Percentiles rank a stretch among this genome's conserved stretches.
Evolutionary conservation across 257 asterid species (phyloP).

Genomic region (Fraxinus pennsylvanica): DNA sequence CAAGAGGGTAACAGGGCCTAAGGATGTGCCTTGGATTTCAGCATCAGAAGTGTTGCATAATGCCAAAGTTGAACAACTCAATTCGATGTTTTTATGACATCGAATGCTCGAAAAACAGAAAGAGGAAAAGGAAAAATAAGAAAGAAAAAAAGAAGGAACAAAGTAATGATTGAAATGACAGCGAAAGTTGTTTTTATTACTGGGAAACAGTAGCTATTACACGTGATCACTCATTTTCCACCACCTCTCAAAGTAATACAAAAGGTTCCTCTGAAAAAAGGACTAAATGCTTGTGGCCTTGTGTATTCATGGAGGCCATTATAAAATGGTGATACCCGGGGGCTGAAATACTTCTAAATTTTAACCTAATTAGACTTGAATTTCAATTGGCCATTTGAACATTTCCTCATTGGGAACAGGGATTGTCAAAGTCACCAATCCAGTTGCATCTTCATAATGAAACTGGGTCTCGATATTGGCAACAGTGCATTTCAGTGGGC

Average conservation of each 20-base stretch:
- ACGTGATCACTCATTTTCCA: background rate
- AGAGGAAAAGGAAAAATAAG: too few relatives aligned
- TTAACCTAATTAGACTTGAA: slow-evolving; percentile 43
- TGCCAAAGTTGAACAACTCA: too few relatives aligned
- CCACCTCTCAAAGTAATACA: background rate
- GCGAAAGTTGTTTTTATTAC: background rate
- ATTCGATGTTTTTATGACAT: too few relatives aligned
- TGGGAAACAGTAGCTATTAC: background rate
- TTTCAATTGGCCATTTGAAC: slow-evolving; percentile 63
- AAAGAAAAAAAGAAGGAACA: background rate
- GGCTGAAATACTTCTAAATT: background rate
- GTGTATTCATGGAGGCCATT: background rate
- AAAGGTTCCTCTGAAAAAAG: background rate
- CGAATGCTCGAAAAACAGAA: too few relatives aligned
- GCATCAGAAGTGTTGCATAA: too few relatives aligned
- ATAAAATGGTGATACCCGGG: background rate
- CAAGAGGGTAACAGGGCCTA: too few relatives aligned
- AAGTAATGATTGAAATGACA: background rate
- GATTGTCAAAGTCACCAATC: slow-evolving; percentile 52
- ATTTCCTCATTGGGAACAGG: slow-evolving; percentile 60
- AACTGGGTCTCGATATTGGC: slow-evolving; percentile 47
- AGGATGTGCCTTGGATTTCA: too few relatives aligned
- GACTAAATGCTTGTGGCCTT: background rate
- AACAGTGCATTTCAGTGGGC: slow-evolving; percentile 58
- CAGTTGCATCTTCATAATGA: slow-evolving; percentile 46